phyloP scores from a whole-genome alignment of 805 yeast genomes.

The Ogataea wickerhamii region DNA sequence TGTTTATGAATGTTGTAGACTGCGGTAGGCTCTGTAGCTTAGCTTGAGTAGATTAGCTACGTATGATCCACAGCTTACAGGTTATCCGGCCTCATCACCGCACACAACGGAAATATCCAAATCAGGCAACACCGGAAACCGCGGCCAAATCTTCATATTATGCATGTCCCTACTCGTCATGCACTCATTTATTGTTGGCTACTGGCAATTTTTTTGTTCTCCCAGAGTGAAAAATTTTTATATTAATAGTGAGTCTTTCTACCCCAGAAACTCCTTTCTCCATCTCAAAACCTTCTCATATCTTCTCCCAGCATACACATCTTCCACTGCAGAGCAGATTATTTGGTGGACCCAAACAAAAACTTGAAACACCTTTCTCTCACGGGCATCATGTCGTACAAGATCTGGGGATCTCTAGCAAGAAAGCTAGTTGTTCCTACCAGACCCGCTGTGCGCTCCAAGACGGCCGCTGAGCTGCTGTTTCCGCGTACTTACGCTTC shows the following conservation, averaged over 20 bases:
- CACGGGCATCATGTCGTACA: slow-evolving; percentile 3
- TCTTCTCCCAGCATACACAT: too few species aligned
- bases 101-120: slow-evolving; percentile 21
- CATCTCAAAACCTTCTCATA: too few species aligned
- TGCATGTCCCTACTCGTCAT: slow-evolving; percentile 15
- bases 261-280: not conserved
- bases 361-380: too few species aligned
- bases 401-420: slow-evolving; percentile 1
- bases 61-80: too few species aligned
- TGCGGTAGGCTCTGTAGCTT: too few species aligned
- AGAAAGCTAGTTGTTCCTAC: slow-evolving; percentile 1
- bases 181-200: slow-evolving; percentile 1
- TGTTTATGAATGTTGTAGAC: too few species aligned
- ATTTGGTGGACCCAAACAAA: too few species aligned
- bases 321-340: too few species aligned
- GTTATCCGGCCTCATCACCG: too few species aligned
- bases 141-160: slow-evolving; percentile 22
- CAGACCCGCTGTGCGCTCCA: not conserved
- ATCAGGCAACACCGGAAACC: slow-evolving; percentile 30
- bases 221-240: slow-evolving; percentile 12
- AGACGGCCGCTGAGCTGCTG: not conserved
- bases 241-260: not conserved
- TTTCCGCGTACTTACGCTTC: slow-evolving; percentile 21
- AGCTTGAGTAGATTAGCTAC: too few species aligned
- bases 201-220: not conserved